Conservation (phyloP, 305 asterid species). For the Striga hermonthica region DNA sequence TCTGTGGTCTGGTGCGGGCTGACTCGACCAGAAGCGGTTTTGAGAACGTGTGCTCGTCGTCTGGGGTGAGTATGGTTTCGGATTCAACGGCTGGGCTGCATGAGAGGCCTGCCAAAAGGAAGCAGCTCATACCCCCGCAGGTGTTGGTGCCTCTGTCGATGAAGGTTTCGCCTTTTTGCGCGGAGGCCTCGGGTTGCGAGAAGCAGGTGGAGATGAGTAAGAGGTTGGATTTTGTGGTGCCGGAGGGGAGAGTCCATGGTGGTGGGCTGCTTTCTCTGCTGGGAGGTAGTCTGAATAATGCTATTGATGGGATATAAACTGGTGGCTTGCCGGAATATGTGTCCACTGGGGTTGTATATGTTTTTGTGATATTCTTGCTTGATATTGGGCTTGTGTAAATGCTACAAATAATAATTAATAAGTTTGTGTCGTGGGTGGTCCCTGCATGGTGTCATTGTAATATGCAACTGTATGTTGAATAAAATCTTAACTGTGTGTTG, state of each 20-base stretch:
- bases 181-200: slow-evolving; percentile 38
- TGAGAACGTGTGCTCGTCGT: slow-evolving; percentile 46
- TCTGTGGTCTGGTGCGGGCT: slow-evolving; percentile 61
- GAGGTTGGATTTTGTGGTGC: slow-evolving; percentile 46
- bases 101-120: slow-evolving; percentile 52
- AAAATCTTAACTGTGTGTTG: no score
- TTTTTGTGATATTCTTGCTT: slow-evolving; percentile 26
- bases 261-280: slow-evolving; percentile 82
- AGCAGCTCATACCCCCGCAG: slow-evolving; percentile 74
- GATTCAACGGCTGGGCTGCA: slow-evolving; percentile 47
- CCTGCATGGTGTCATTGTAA: no score
- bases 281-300: slow-evolving; percentile 62
- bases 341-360: neutral
- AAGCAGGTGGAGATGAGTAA: slow-evolving; percentile 35
- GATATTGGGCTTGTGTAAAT: slow-evolving; percentile 16
- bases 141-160: slow-evolving; percentile 88
- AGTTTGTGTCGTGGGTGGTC: no score
- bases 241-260: slow-evolving; percentile 96
- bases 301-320: slow-evolving; percentile 42
- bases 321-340: neutral
- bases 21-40: slow-evolving; percentile 24
- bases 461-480: no score
- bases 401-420: neutral
- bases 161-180: slow-evolving; percentile 54
- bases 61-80: slow-evolving; percentile 52